Base-by-base conservation (phyloP, 768 basidiomycete species). In the Pisolithus orientalis region DNA sequence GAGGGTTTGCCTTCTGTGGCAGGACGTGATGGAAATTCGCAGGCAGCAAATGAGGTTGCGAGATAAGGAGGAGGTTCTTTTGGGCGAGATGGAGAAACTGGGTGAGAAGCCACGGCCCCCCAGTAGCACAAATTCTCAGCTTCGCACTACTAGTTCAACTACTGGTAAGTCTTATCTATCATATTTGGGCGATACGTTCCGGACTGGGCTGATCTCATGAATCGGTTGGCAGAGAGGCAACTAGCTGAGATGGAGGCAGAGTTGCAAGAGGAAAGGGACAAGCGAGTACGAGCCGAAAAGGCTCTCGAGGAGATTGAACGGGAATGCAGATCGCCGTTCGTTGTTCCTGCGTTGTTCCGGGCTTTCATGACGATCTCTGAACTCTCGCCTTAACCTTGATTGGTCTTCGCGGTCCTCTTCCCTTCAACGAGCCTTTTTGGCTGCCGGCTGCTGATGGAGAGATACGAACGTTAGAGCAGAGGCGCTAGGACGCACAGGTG, bases 321-420 rank as follows among this genome's bases (percentile, higher is more conserved):
- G 43, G 82, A 84, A 60, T 74, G 75, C 48, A 67, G 63, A 48
- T 62, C 69, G 51, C 82, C 82, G 14, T 85, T 84, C 54, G 67
- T 83, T 39, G 79, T 80, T 5, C 80, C 80, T 16, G 78, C 75
- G 10, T 61, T 84, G 56, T 63, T 82, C 52, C 77, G 79, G 9
- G 78, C 80, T 11, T 82, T 83, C 50, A 51, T 77, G 16, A 63
- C 63, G 25, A 69, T 84, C 45, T 77, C 80, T 17, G 74, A 73
- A 50, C 57, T 78, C 53, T 73, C 75, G 14, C 71, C 34, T 45
- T 66, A 40, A 59, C 17, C 6, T 13, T 24, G 4, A 34, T 34
- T 11, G 13, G 34, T 34, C 34, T 34, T 34, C 11, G 34, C 11
- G 13, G 34, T 14, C 34, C 13, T 13, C 13, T 34, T 13, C 11